Conservation (phyloP, 2,329 filamentous ascomycete genomes). For the Davidsoniella virescens region DNA sequence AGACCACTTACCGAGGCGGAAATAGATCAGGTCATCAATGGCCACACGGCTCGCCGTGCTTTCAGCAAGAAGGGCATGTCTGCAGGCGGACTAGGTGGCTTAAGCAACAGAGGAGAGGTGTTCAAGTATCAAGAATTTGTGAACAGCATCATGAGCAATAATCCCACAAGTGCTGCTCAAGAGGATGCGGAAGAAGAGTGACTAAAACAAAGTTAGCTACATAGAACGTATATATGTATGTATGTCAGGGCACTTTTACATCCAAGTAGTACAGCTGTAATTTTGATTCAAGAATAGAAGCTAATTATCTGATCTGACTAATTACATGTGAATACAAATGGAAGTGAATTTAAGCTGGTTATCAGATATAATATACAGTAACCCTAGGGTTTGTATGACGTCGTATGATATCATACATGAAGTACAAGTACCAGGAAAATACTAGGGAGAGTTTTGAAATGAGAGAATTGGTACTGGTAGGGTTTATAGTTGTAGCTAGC, state of each 20-base stretch:
- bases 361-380: too few species aligned
- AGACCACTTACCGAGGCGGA: slow-evolving; percentile 50
- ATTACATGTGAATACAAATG: too few species aligned
- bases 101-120: slow-evolving; percentile 63
- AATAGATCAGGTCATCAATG: slow-evolving; percentile 72
- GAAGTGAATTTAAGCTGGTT: too few species aligned
- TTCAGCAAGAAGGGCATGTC: slow-evolving; percentile 45
- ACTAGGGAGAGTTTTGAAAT: too few species aligned
- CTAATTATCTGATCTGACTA: too few species aligned
- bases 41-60: slow-evolving; percentile 68
- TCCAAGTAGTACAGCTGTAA: background rate
- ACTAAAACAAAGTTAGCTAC: background rate
- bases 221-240: too few species aligned
- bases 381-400: too few species aligned
- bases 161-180: background rate
- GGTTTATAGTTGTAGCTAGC: too few species aligned
- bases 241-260: background rate
- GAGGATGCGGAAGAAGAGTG: slow-evolving; percentile 10
- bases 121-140: slow-evolving; percentile 94
- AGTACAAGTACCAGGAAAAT: too few species aligned
- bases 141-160: slow-evolving; percentile 40
- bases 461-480: too few species aligned
- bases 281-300: too few species aligned
- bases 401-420: too few species aligned
- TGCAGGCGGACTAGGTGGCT: slow-evolving; percentile 10